phyloP scores from a whole-genome alignment of 148 eudicot species.

The Rhododendron ferrugineum region DNA sequence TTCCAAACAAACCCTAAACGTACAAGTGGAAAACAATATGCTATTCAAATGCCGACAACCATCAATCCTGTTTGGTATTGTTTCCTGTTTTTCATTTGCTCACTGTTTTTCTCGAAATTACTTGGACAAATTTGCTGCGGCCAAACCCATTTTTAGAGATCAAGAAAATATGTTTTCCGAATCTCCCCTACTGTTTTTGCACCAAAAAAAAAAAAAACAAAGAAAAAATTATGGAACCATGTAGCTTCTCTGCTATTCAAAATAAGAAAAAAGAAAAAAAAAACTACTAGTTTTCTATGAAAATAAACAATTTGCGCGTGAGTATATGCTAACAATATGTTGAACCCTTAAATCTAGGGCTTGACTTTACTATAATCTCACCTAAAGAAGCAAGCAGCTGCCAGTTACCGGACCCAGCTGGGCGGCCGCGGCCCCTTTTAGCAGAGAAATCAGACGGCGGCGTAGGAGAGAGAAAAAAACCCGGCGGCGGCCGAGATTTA shows the following conservation, averaged over 20 bases:
- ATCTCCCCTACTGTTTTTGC: neutral
- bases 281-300: neutral
- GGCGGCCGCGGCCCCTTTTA: constrained; percentile 44
- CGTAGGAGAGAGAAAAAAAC: constrained; percentile 30
- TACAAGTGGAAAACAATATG: neutral
- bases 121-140: neutral
- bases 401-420: constrained; percentile 34
- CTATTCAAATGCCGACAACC: neutral
- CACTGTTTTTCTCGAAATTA: neutral
- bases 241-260: neutral
- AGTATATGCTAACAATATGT: neutral
- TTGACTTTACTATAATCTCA: constrained; percentile 13
- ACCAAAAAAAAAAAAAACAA: neutral
- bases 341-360: neutral
- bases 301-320: neutral
- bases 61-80: neutral
- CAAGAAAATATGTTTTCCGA: neutral
- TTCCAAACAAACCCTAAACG: neutral
- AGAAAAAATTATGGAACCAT: neutral
- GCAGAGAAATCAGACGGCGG: constrained; percentile 2
- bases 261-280: neutral
- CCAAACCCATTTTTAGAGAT: neutral
- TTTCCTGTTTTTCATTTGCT: neutral
- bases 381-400: constrained; percentile 39
- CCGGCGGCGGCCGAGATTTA: constrained; percentile 13